phyloP scores from a whole-genome alignment of 2,329 filamentous ascomycete genomes.

The Pseudocercospora pini-densiflorae region DNA sequence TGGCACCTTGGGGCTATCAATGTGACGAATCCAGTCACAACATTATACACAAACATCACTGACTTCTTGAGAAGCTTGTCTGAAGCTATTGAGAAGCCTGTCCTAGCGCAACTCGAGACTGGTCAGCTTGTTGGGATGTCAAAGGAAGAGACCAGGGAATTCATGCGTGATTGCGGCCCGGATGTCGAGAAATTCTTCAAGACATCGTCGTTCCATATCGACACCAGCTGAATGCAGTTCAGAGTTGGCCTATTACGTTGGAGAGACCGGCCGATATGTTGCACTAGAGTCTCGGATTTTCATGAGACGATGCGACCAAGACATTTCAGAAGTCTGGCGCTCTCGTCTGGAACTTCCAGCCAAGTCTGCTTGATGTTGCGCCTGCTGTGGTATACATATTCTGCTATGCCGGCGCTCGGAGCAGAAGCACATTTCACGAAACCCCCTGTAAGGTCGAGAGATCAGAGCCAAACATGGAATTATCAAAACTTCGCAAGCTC shows the following conservation, averaged over 20 bases:
- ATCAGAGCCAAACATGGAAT: background rate
- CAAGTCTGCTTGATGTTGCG: background rate
- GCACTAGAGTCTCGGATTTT: background rate
- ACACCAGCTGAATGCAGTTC: background rate
- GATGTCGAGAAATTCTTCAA: conserved; percentile 16
- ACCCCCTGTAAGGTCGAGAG: background rate
- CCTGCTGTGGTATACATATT: background rate
- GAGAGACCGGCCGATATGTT: background rate
- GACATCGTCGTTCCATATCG: background rate
- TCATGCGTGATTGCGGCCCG: conserved; percentile 39
- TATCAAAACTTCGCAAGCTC: background rate
- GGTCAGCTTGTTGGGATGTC: conserved; percentile 49
- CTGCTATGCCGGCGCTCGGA: background rate
- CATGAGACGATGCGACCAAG: background rate
- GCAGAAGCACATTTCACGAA: background rate
- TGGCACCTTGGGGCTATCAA: conserved; percentile 39
- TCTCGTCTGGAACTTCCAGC: background rate
- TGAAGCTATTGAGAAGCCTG: conserved; percentile 49
- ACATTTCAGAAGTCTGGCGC: background rate
- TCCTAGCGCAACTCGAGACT: conserved; percentile 58
- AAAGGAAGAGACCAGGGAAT: conserved; percentile 42
- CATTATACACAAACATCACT: conserved; percentile 48
- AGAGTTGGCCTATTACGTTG: background rate
- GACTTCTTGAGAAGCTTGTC: conserved; percentile 51
- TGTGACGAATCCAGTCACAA: conserved; percentile 37